phyloP scores from a whole-genome alignment of 2,329 filamentous ascomycete species.

The Fusarium vanettenii region DNA sequence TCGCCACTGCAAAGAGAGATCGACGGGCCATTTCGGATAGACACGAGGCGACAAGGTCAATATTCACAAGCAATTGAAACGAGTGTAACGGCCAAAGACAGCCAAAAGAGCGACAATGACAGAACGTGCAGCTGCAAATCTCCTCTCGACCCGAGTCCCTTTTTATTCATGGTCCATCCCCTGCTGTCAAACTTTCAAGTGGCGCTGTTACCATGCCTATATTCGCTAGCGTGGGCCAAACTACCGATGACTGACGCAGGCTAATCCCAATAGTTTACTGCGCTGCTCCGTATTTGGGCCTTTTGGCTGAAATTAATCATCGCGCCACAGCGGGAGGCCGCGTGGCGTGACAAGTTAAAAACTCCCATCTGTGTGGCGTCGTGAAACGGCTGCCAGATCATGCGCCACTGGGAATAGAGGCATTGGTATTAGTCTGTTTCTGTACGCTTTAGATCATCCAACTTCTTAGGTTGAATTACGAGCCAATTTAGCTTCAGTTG shows the following conservation, averaged over 20 bases:
- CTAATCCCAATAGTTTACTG: background rate
- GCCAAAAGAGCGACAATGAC: background rate
- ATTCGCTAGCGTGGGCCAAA: background rate
- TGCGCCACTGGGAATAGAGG: background rate
- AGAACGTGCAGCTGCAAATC: background rate
- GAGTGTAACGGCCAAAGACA: background rate
- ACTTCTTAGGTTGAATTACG: background rate
- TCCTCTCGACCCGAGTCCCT: background rate
- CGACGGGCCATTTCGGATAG: background rate
- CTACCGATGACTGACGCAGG: background rate
- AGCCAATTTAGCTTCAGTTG: background rate
- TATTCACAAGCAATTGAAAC: background rate
- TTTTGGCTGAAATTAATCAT: background rate
- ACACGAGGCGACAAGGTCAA: background rate
- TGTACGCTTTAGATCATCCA: background rate
- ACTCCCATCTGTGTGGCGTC: background rate
- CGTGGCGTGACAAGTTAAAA: background rate
- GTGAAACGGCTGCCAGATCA: background rate
- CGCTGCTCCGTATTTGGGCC: background rate
- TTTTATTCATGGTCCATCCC: background rate
- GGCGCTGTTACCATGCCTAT: background rate
- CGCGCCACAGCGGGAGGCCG: background rate
- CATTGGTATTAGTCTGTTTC: background rate
- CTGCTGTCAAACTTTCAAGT: background rate
- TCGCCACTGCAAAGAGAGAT: background rate